phyloP scores from a whole-genome alignment of 345 rosid species.

The Corchorus olitorius region DNA sequence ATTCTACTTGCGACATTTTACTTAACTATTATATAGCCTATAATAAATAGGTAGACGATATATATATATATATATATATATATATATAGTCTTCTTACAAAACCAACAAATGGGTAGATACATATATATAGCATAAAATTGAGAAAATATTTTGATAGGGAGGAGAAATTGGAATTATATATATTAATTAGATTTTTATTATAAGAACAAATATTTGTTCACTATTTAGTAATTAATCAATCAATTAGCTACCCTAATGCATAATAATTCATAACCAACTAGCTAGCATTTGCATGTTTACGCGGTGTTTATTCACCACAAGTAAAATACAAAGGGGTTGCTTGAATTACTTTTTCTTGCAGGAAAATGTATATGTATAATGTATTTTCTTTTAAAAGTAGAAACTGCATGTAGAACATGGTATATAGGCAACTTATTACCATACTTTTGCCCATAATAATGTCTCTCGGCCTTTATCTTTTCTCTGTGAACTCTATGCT shows the following conservation, averaged over 20 bases:
- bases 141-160: background rate
- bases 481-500: too few relatives aligned
- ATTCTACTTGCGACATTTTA: background rate
- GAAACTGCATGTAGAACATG: background rate
- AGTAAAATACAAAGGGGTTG: background rate
- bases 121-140: too few relatives aligned
- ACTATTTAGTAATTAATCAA: too few relatives aligned
- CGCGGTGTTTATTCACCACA: background rate
- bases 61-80: too few relatives aligned
- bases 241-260: too few relatives aligned
- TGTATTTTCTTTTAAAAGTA: background rate
- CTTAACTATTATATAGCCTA: background rate
- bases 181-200: too few relatives aligned
- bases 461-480: background rate
- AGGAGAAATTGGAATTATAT: too few relatives aligned
- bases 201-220: background rate
- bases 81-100: background rate
- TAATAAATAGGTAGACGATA: background rate
- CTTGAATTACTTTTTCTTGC: background rate
- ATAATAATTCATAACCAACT: too few relatives aligned
- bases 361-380: background rate
- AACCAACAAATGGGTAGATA: background rate
- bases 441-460: background rate
- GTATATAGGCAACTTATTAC: background rate
- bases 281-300: background rate